phyloP scores from a whole-genome alignment of 2,329 filamentous ascomycete species.

The Neodidymelliopsis sp. region DNA sequence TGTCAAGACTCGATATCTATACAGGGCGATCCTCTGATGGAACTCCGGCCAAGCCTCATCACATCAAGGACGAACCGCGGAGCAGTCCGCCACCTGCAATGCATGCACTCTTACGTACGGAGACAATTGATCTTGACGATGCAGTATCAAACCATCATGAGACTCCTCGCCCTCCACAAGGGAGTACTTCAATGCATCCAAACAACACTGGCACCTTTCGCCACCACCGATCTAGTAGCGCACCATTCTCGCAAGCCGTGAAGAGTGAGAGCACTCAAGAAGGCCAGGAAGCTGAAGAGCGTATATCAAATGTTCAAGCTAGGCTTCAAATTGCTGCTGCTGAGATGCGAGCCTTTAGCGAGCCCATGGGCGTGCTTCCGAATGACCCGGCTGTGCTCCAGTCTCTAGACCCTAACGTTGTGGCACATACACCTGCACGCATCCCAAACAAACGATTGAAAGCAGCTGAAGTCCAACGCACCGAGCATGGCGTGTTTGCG shows the following conservation, averaged over 20 bases:
- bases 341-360: slow-evolving; percentile 32
- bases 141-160: slow-evolving; percentile 35
- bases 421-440: slow-evolving; percentile 20
- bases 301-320: not conserved
- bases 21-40: slow-evolving; percentile 37
- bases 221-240: slow-evolving; percentile 41
- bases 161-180: slow-evolving; percentile 40
- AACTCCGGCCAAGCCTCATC: slow-evolving; percentile 41
- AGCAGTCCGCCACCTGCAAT: slow-evolving; percentile 40
- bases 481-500: slow-evolving; percentile 27
- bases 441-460: slow-evolving; percentile 32
- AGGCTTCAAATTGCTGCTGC: slow-evolving; percentile 3
- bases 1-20: slow-evolving; percentile 26
- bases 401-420: slow-evolving; percentile 38
- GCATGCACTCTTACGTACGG: slow-evolving; percentile 38
- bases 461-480: slow-evolving; percentile 11
- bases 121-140: slow-evolving; percentile 57
- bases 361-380: slow-evolving; percentile 20
- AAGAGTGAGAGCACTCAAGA: slow-evolving; percentile 21
- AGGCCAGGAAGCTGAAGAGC: not conserved
- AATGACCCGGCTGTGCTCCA: slow-evolving; percentile 23
- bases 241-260: slow-evolving; percentile 31
- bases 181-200: slow-evolving; percentile 15
- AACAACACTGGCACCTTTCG: slow-evolving; percentile 22
- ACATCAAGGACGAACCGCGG: slow-evolving; percentile 51